Percentiles rank a stretch among this genome's conserved stretches.
These are phyloP conservation scores for Aristolochia fimbriata DNA, from an alignment of 164 flowering plant species.

Conservation along the genomic window DNA sequence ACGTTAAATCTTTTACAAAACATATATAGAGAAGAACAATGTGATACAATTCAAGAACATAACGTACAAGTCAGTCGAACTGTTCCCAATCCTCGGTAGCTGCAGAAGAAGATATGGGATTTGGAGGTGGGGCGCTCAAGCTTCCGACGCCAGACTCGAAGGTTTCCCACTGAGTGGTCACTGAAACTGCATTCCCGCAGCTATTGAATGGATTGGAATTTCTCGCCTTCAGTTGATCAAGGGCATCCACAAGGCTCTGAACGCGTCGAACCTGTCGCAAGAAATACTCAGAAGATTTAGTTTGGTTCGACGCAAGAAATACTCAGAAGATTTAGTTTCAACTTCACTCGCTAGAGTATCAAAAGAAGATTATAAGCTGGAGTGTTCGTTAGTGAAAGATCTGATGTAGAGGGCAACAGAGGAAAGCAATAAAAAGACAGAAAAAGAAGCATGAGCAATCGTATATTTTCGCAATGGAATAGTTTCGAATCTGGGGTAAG, in stretches of 20 bases:
- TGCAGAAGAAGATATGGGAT: slow-evolving; percentile 22
- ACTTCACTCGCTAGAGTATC: too few relatives aligned
- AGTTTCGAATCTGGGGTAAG: too few relatives aligned
- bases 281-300: not conserved
- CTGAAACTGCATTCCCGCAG: slow-evolving; percentile 14
- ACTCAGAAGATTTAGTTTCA: too few relatives aligned
- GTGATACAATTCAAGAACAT: slow-evolving; percentile 1
- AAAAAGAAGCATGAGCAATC: too few relatives aligned
- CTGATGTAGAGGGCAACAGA: too few relatives aligned
- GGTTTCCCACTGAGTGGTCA: slow-evolving; percentile 40
- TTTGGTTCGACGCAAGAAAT: not conserved
- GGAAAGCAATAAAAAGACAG: too few relatives aligned
- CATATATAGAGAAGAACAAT: not conserved
- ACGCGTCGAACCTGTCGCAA: slow-evolving; percentile 25
- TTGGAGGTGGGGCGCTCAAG: slow-evolving; percentile 42
- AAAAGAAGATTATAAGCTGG: too few relatives aligned
- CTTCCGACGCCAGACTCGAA: slow-evolving; percentile 55
- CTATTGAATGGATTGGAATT: slow-evolving; percentile 18
- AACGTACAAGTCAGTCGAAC: slow-evolving; percentile 24
- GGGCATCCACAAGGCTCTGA: slow-evolving; percentile 22
- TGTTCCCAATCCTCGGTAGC: slow-evolving; percentile 44
- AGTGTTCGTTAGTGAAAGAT: too few relatives aligned
- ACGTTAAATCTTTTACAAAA: not conserved
- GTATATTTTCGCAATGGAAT: too few relatives aligned
- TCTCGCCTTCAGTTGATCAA: slow-evolving; percentile 19